Conservation (phyloP, 768 basidiomycete genomes). For the Boletus rex-veris region DNA sequence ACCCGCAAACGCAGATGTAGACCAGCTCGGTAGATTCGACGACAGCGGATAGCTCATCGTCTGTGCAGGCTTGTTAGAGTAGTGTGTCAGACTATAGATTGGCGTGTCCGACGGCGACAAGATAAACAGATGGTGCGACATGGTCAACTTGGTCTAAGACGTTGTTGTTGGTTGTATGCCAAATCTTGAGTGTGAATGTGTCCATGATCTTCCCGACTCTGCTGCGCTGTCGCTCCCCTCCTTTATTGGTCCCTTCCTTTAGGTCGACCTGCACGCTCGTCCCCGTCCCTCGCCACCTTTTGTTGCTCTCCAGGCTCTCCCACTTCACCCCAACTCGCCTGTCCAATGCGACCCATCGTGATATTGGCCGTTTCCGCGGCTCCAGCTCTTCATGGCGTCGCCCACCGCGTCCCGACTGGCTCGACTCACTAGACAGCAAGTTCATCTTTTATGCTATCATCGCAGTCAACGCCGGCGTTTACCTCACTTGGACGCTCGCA, state of each 20-base stretch:
- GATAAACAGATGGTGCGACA: constrained; percentile 87
- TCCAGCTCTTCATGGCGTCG: constrained; percentile 26
- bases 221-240: constrained; percentile 10
- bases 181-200: background rate
- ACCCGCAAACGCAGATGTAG: constrained; percentile 87
- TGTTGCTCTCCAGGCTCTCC: background rate
- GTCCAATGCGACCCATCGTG: constrained; percentile 25
- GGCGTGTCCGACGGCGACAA: constrained; percentile 86
- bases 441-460: constrained; percentile 62
- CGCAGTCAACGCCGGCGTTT: constrained; percentile 59
- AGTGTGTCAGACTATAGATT: constrained; percentile 78
- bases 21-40: constrained; percentile 85
- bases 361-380: constrained; percentile 1
- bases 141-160: constrained; percentile 24
- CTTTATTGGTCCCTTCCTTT: background rate
- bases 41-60: constrained; percentile 64
- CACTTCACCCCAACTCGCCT: constrained; percentile 15
- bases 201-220: background rate
- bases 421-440: constrained; percentile 54
- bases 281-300: background rate
- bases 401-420: constrained; percentile 29
- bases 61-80: constrained; percentile 68
- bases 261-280: background rate
- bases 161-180: constrained; percentile 13
- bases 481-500: constrained; percentile 51